Evolutionary conservation across 257 asterid species (phyloP), one percentile per base, ranked within the genome.

Genomic region (Nicotiana paniculata): DNA sequence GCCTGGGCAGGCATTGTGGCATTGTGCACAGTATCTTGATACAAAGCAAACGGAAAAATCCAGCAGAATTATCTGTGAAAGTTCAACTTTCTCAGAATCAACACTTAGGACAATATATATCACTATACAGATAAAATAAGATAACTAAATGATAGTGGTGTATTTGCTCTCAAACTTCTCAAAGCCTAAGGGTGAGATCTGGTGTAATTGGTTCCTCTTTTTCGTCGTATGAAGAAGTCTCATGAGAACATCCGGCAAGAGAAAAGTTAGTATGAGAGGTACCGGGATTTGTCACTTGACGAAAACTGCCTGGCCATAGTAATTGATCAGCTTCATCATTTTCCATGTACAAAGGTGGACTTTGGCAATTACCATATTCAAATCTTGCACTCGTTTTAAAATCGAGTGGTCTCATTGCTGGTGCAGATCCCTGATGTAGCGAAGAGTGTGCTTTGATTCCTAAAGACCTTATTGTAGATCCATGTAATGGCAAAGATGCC

Each of bases 301-400:
- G 90, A 63, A 91, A 90, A 58, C 96, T 90, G 2, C 96, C 91
- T 11, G 92, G 93, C 96, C 96, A 91, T 57, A 88, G 37, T 3
- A 86, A 69, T n/a, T 28, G 63, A 51, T 85, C 87, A 3, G 82
- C 64, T 24, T 82, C 88, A 69, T 86, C 85, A 48, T 82, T 85
- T 77, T 82, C 91, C 87, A 88, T 57, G 80, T 62, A 90, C 32
- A 90, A 33, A 11, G 92, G 90, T 83, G 83, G 91, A 80, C 87
- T 72, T 33, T 85, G 68, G 76, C 77, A 16, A 62, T 62, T 83
- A 9, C 81, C 85, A 4, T 78, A 88, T 28, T 84, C 90, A 46
- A 91, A 87, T 77, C 87, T 86, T 10, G 88, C 62, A 26, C 77
- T 78, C 11, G 61, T 65, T 84, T 83, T 82, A 9, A 81, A 79